phyloP scores from a whole-genome alignment of 495 filamentous ascomycete genomes.

The Darksidea phi region DNA sequence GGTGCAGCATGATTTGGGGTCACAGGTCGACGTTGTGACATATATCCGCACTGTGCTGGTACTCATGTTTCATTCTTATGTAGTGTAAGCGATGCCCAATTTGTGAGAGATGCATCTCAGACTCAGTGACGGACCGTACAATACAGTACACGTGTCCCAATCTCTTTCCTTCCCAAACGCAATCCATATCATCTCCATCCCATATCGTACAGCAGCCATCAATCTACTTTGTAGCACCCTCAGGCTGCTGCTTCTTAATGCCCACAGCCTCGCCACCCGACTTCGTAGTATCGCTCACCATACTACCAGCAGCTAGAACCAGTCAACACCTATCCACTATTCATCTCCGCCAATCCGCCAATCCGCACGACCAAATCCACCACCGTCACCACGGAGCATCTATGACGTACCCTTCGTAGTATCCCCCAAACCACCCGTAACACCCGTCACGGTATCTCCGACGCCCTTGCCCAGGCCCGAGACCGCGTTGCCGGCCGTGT shows the following conservation, averaged over 20 bases:
- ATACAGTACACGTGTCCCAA: no score
- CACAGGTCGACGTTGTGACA: no score
- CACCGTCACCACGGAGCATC: neutral
- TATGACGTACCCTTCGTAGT: constrained; percentile 27
- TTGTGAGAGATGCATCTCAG: no score
- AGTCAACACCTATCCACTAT: neutral
- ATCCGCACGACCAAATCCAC: neutral
- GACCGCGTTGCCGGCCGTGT: constrained; percentile 44
- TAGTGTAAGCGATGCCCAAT: no score
- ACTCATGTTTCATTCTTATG: no score
- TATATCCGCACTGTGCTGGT: no score
- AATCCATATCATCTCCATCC: no score
- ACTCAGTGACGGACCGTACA: no score
- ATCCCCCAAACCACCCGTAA: constrained; percentile 22
- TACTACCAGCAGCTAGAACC: constrained; percentile 17
- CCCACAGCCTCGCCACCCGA: constrained; percentile 42
- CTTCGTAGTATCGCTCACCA: constrained; percentile 38
- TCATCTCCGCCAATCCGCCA: neutral
- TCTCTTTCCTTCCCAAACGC: no score
- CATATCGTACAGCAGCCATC: neutral
- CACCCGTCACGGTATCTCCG: constrained; percentile 32
- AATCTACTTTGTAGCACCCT: constrained; percentile 46
- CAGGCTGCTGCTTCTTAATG: constrained; percentile 49
- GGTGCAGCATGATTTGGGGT: no score
- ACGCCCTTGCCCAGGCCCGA: constrained; percentile 29